A percentile compares a stretch with the other conserved stretches of the same genome.
phyloP scores from a whole-genome alignment of 1,139 yeast genomes.

The Saccharomycopsis phalli region DNA sequence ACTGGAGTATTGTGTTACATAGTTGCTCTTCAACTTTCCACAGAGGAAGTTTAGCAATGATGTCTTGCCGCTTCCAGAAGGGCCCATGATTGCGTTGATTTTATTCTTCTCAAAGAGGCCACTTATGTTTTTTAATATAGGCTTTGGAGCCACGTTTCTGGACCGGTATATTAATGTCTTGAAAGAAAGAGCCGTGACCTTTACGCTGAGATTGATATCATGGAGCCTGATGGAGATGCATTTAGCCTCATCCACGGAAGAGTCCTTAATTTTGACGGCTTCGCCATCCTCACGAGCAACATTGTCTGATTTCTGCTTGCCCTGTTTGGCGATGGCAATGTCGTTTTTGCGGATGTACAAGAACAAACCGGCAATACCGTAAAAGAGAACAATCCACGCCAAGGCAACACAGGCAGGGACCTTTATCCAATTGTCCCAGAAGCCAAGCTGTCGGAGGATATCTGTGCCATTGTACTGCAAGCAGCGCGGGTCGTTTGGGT shows the following conservation, averaged over 20 bases:
- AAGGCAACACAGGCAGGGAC: constrained; percentile 55
- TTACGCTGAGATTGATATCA: constrained; percentile 16
- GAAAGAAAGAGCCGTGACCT: constrained; percentile 12
- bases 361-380: constrained; percentile 38
- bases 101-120: constrained; percentile 55
- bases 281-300: constrained; percentile 1
- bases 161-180: constrained; percentile 17
- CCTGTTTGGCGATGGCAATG: constrained; percentile 41
- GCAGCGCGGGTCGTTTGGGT: constrained; percentile 34
- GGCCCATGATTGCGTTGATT: constrained; percentile 83
- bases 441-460: constrained; percentile 52
- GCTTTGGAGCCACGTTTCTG: constrained; percentile 23
- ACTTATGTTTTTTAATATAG: constrained; percentile 41
- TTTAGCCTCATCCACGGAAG: constrained; percentile 9
- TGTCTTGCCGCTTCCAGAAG: constrained; percentile 82
- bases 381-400: constrained; percentile 53
- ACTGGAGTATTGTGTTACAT: constrained; percentile 28
- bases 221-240: constrained; percentile 18
- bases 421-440: constrained; percentile 54
- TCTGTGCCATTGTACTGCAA: constrained; percentile 39
- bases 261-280: background rate
- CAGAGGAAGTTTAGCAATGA: constrained; percentile 62
- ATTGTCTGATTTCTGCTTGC: constrained; percentile 22
- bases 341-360: constrained; percentile 43
- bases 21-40: constrained; percentile 45